These are phyloP conservation scores for Bipolaris victoriae DNA, from an alignment of 2,329 filamentous ascomycete species.

Conservation along the genomic window DNA sequence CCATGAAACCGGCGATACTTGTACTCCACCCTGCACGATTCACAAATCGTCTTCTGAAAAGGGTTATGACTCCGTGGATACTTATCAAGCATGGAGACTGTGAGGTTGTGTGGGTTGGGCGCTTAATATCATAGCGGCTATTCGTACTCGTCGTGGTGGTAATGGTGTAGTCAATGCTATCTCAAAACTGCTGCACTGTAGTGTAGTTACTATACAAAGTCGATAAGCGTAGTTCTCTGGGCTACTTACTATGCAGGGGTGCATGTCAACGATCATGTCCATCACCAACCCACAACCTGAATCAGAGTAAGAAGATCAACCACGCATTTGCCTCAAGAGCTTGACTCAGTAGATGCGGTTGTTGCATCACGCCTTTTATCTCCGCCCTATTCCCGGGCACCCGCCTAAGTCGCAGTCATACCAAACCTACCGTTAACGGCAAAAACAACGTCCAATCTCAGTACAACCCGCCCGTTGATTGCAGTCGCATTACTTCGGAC, in stretches of 20 bases:
- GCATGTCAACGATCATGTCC: background rate
- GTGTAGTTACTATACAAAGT: background rate
- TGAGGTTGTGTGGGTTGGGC: too few relatives aligned
- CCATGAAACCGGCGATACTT: slow-evolving; percentile 2
- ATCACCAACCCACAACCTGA: background rate
- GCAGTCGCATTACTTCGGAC: slow-evolving; percentile 16
- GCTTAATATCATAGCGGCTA: too few relatives aligned
- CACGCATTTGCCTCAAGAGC: background rate
- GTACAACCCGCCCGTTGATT: slow-evolving; percentile 2
- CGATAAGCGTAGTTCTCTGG: background rate
- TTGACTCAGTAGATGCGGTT: background rate
- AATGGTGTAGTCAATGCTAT: too few relatives aligned
- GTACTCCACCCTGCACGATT: slow-evolving; percentile 1
- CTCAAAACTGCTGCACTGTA: background rate
- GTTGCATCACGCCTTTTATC: background rate
- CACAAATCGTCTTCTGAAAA: background rate
- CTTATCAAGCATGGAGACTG: background rate
- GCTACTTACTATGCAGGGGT: background rate
- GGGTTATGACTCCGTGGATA: background rate
- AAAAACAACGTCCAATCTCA: background rate
- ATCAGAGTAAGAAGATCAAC: background rate
- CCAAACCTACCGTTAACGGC: slow-evolving; percentile 1
- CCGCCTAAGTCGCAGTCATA: background rate
- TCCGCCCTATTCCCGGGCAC: background rate
- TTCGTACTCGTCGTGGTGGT: background rate